Evolutionary conservation across 2,329 filamentous ascomycete species (phyloP).

Genomic region (Leptographium radiaticola): DNA sequence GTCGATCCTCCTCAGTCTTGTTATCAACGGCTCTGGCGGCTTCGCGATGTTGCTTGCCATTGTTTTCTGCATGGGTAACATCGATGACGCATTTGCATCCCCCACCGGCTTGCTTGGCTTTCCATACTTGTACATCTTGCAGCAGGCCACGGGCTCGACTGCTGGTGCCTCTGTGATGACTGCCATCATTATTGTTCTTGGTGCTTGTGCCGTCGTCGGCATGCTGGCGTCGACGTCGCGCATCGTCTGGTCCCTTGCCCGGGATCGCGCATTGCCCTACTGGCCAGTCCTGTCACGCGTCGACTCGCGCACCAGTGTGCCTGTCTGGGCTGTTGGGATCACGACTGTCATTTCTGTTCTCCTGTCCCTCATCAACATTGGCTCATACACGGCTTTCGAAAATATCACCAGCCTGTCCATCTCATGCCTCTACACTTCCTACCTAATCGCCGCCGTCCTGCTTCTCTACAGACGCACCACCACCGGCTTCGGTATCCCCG

Average conservation of each 20-base stretch:
- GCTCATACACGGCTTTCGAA: neutral
- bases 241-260: constrained; percentile 29
- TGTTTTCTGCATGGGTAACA: constrained; percentile 19
- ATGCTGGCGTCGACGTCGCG: constrained; percentile 43
- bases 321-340: constrained; percentile 11
- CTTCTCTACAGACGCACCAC: constrained; percentile 31
- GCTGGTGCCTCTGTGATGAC: constrained; percentile 36
- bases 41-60: constrained; percentile 23
- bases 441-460: constrained; percentile 31
- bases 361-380: constrained; percentile 2
- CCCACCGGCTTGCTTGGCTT: constrained; percentile 29
- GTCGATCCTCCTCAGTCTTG: constrained; percentile 20
- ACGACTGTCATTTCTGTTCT: neutral
- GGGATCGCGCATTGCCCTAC: constrained; percentile 29
- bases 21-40: constrained; percentile 19
- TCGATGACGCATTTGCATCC: constrained; percentile 9
- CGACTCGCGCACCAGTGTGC: constrained; percentile 24
- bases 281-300: constrained; percentile 24
- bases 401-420: constrained; percentile 2
- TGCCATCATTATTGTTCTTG: constrained; percentile 31
- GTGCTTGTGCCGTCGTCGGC: constrained; percentile 33
- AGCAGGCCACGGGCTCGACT: constrained; percentile 31
- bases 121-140: constrained; percentile 47
- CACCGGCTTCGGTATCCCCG: constrained; percentile 32
- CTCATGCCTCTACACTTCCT: constrained; percentile 29